A percentile compares a stretch with the other conserved stretches of the same genome.
Evolutionary conservation across 768 basidiomycete genomes (phyloP).

Genomic region (Inosperma sp.): DNA sequence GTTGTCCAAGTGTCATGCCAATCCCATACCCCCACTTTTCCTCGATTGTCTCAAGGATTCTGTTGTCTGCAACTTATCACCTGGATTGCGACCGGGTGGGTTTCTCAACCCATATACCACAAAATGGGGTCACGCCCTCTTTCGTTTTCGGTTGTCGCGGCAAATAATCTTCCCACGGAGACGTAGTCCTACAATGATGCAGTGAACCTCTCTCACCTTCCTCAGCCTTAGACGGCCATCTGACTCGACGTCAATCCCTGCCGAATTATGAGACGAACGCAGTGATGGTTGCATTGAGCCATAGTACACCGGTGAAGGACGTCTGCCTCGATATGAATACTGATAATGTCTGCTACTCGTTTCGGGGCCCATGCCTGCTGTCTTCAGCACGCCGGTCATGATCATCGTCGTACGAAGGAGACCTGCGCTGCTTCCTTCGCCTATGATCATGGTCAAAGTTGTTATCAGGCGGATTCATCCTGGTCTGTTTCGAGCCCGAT

Average conservation of each 20-base stretch:
- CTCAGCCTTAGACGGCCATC: too few species aligned
- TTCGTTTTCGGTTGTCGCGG: not conserved
- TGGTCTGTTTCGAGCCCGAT: not conserved
- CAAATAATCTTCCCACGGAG: not conserved
- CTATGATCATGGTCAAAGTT: not conserved
- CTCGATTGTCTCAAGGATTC: slow-evolving; percentile 2
- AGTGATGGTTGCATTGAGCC: too few species aligned
- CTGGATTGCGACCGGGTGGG: not conserved
- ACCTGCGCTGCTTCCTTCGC: slow-evolving; percentile 1
- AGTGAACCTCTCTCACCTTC: too few species aligned
- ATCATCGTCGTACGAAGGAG: slow-evolving; percentile 5
- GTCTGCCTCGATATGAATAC: not conserved
- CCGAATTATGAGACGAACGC: not conserved
- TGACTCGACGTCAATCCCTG: too few species aligned
- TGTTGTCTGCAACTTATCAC: not conserved
- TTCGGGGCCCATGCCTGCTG: not conserved
- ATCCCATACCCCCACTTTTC: not conserved
- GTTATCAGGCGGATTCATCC: slow-evolving; percentile 2
- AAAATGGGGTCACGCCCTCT: not conserved
- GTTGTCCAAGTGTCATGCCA: not conserved
- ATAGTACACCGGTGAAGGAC: not conserved
- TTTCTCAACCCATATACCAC: slow-evolving; percentile 1
- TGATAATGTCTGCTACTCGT: not conserved
- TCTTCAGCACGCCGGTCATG: not conserved
- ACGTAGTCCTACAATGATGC: too few species aligned